Evolutionary conservation across 805 yeast genomes (phyloP), one percentile per base, ranked within the genome.

Genomic region (Yarrowia porcina): DNA sequence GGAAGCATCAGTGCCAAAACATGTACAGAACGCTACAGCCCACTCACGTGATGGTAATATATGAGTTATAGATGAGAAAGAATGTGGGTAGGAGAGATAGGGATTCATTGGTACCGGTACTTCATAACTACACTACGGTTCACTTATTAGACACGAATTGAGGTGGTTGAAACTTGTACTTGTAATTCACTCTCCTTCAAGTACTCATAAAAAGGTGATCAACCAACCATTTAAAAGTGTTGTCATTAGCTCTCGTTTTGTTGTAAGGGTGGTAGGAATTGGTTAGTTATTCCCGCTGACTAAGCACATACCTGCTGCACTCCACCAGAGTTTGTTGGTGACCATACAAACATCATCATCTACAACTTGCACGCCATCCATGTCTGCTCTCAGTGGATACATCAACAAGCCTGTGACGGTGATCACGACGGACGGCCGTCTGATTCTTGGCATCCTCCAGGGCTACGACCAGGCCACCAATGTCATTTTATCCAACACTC

Each of bases 401-500:
- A 38, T 68, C 38, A 67, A 68, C 47, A 67, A 69, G 64, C 47
- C 66, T n/a, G 68, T 68, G 35, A 66, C 66, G 35, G 68, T 75
- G 6, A 66, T 75, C 15, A 71, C 76, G 17, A 74, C 75, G 2
- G 77, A 75, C 47, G 77, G 77, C 17, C 59, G 70, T 27, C 60
- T 64, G 45, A 69, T 71, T 49, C 68, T 69, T 4, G 78, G 78
- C 8, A 65, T 65, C 1, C 70, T 75, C 21, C 73, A 73, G 28
- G 77, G 77, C 28, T 75, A 71, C 62, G 78, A 75, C 63, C 74
- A 73, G 44, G 60, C 75, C 30, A 74, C 76, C 2, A 75, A 75
- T 54, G 36, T 75, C n/a, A 67, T 72, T 9, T 67, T 75, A 18
- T 54, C 71, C 4, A 47, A 69, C 28, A 64, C 76, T 3, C 61